phyloP scores from a whole-genome alignment of 2,329 filamentous ascomycete species.

The Ambrosiella xylebori region DNA sequence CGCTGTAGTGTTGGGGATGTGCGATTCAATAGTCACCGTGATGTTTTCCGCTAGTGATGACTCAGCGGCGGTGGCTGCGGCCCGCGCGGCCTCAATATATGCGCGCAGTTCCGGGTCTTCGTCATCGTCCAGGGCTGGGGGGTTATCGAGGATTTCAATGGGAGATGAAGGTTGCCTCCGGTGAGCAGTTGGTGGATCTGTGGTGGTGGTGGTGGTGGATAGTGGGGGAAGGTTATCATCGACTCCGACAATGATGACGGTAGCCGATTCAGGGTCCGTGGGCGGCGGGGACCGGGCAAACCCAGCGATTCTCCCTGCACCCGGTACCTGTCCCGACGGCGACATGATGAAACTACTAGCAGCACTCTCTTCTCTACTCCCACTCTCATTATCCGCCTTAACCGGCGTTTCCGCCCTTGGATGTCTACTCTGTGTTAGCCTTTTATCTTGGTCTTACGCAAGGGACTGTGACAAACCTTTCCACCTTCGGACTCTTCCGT shows the following conservation, averaged over 20 bases:
- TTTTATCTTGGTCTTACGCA: too few relatives aligned
- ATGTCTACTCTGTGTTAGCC: too few relatives aligned
- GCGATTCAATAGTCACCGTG: constrained; percentile 26
- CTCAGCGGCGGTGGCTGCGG: not conserved
- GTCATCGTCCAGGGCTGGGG: constrained; percentile 8
- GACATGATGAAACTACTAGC: too few relatives aligned
- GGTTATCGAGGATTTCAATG: not conserved
- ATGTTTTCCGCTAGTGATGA: not conserved
- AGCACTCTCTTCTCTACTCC: too few relatives aligned
- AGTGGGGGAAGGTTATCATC: not conserved
- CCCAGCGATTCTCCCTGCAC: too few relatives aligned
- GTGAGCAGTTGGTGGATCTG: not conserved
- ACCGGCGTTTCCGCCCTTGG: too few relatives aligned
- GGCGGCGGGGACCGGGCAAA: not conserved
- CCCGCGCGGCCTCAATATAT: constrained; percentile 22
- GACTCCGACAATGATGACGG: not conserved
- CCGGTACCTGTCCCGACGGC: too few relatives aligned
- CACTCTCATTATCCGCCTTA: too few relatives aligned
- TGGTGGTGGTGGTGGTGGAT: not conserved
- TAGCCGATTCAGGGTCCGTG: not conserved
- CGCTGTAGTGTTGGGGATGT: constrained; percentile 35
- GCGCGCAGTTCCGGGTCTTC: constrained; percentile 28
- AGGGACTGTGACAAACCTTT: too few relatives aligned
- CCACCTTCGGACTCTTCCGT: too few relatives aligned
- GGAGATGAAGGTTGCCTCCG: not conserved